Evolutionary conservation across 2,329 filamentous ascomycete genomes (phyloP), one percentile per base, ranked within the genome.

Genomic region (Macrophomina tecta): DNA sequence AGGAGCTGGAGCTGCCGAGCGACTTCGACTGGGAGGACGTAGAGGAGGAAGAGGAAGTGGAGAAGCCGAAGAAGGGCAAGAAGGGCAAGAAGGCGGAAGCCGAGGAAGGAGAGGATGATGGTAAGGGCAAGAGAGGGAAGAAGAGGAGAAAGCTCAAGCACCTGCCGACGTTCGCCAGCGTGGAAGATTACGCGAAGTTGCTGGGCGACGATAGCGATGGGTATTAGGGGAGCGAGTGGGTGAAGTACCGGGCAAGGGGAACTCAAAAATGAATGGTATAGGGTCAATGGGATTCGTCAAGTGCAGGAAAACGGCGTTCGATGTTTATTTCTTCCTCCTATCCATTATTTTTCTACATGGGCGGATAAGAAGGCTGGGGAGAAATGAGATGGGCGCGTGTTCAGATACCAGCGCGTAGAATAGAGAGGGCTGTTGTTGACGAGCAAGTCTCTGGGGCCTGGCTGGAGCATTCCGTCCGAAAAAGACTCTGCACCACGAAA

Each of bases 111-210:
- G 76, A 52, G 6, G 64, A 68, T 66, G 70, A 69, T 9, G 68
- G 79, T 48, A 76, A 61, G 12, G 55, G 79, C 16, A 78, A 79
- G 71, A 74, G 82, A 28, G 77, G 77, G 23, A 85, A 87, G 76
- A 92, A 91, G 82, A 90, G 87, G 82, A 93, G 90, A 85, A 92
- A 92, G 82, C 84, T 98, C 78, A 97, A 93, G 86, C 88, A 89
- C 70, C 83, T 99, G 72, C 95, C 95, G 6, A 96, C 89, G 42
- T 99, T 99, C 82, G 95, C 96, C 23, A 96, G 92, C 38, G 91
- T 86, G 38, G 95, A 98, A 65, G 95, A 98, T 77, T 99, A 98
- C 79, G 94, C 93, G 16, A 91, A 91, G 73, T 85, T 97, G 81
- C 80, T 97, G 77, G 91, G 85, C 4, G 86, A 88, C 70, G 92